A percentile compares a stretch with the other conserved stretches of the same genome.
phyloP scores from a whole-genome alignment of 306 rosid species.

The Hylodesmum podocarpum region DNA sequence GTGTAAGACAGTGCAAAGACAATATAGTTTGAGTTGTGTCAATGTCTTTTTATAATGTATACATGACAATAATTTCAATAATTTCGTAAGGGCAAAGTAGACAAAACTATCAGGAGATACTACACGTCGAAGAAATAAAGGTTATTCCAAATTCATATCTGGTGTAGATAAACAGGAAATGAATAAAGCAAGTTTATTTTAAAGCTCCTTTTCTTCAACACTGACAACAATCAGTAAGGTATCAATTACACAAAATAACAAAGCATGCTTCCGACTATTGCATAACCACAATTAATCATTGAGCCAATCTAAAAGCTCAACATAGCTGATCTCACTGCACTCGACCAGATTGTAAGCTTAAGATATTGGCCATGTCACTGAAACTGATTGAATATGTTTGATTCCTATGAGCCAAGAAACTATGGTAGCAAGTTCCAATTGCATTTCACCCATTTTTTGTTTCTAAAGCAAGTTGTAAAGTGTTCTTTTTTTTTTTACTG shows the following conservation, averaged over 20 bases:
- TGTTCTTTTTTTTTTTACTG: neutral
- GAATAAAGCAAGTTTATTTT: constrained; percentile 4
- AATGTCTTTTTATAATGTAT: neutral
- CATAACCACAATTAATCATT: constrained; percentile 1
- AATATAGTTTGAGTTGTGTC: neutral
- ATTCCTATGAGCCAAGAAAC: neutral
- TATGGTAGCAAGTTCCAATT: neutral
- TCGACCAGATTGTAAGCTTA: constrained; percentile 4
- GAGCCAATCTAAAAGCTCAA: neutral
- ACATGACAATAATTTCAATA: neutral
- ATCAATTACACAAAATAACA: constrained; percentile 13
- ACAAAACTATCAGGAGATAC: neutral
- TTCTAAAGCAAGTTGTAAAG: constrained; percentile 9
- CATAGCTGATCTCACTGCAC: neutral
- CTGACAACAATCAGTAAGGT: constrained; percentile 11
- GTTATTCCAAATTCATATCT: constrained; percentile 1
- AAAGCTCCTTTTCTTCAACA: neutral
- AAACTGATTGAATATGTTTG: neutral
- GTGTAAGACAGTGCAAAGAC: constrained; percentile 15
- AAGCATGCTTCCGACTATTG: constrained; percentile 17
- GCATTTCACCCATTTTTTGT: neutral
- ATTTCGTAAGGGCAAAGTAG: neutral
- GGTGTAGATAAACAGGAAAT: neutral
- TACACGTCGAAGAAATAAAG: neutral
- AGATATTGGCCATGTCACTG: neutral